These are phyloP conservation scores for Toxoplasma gondii DNA, from an alignment of 169 alveolate genomes.

Conservation along the genomic window DNA sequence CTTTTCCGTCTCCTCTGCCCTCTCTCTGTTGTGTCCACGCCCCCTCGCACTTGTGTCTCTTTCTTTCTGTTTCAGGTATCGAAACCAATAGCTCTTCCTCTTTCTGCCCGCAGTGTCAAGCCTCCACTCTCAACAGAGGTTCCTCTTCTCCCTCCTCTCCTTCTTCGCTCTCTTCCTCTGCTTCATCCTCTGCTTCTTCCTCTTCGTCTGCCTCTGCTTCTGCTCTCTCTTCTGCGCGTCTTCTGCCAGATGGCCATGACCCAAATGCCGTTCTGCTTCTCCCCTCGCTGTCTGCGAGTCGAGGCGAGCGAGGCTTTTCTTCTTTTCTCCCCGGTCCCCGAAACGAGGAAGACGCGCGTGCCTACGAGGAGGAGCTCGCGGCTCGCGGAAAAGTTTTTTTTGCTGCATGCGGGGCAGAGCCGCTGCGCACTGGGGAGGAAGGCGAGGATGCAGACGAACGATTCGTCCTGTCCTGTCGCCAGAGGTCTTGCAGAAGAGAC, in stretches of 20 bases:
- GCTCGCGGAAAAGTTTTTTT: background rate
- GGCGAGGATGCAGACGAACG: constrained; percentile 31
- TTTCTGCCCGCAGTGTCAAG: no score
- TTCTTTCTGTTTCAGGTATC: no score
- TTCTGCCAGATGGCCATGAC: constrained; percentile 35
- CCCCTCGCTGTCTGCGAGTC: background rate
- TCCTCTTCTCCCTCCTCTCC: background rate
- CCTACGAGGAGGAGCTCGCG: background rate
- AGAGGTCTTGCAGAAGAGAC: constrained; percentile 29
- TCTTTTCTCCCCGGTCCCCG: background rate
- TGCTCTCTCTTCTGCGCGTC: background rate
- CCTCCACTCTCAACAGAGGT: no score
- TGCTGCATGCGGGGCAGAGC: constrained; percentile 1
- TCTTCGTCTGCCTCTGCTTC: background rate
- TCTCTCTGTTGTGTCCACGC: no score
- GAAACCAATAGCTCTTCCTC: no score
- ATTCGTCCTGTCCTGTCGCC: constrained; percentile 43
- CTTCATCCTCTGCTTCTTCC: background rate
- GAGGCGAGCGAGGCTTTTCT: background rate
- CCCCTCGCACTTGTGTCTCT: no score
- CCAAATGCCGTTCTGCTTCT: background rate
- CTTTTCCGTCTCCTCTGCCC: no score
- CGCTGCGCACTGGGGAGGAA: background rate
- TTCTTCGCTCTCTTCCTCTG: background rate
- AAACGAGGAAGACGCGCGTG: background rate